Percentiles rank a stretch among this genome's conserved stretches.
Conservation (phyloP, 2,329 filamentous ascomycete genomes). For the Trichoderma sp. region DNA sequence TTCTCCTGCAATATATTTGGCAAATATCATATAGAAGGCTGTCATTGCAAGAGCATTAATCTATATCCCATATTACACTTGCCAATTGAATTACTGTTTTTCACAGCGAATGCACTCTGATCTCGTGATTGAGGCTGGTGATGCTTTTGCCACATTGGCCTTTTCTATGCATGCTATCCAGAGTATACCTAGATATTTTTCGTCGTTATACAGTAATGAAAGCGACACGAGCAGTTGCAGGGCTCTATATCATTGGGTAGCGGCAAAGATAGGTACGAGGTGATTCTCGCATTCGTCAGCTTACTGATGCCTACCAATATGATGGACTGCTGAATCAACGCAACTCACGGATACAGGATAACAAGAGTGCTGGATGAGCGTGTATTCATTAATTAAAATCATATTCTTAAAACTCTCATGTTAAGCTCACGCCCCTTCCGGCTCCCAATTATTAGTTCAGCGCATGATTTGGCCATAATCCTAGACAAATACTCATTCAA, state of each 20-base stretch:
- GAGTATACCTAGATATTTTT: neutral
- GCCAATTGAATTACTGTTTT: neutral
- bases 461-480: neutral
- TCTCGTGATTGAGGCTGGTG: too few species aligned
- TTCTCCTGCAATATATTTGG: neutral
- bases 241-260: neutral
- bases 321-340: too few species aligned
- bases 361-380: neutral
- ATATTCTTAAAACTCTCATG: neutral
- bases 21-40: neutral
- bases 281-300: neutral
- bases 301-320: neutral
- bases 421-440: neutral
- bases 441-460: neutral
- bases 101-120: too few species aligned
- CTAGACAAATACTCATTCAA: neutral
- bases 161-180: neutral
- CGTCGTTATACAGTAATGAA: neutral
- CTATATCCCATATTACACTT: neutral
- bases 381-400: neutral
- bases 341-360: neutral
- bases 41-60: neutral
- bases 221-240: neutral
- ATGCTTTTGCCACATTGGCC: neutral
- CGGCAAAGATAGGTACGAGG: too few species aligned